Percentiles rank a stretch among this genome's conserved stretches.
Conservation (phyloP, 2,329 filamentous ascomycete genomes). For the Rhynchosporium agropyri region DNA sequence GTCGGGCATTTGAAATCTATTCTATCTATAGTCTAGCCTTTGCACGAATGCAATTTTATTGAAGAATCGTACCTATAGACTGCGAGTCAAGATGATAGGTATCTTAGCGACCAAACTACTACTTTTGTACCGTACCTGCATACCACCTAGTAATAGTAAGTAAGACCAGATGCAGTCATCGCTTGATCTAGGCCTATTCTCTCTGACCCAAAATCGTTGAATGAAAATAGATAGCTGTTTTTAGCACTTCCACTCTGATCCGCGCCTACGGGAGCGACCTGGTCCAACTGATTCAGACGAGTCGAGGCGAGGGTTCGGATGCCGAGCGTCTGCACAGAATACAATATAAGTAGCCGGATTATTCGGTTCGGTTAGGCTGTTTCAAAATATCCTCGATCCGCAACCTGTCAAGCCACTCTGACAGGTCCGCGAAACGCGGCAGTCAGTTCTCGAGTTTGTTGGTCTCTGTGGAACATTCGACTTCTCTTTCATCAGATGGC, state of each 20-base stretch:
- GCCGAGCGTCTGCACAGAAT: conserved; percentile 14
- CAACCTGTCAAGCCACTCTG: conserved; percentile 17
- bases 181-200: conserved; percentile 7
- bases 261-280: conserved; percentile 13
- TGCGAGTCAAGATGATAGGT: background rate
- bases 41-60: background rate
- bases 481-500: background rate
- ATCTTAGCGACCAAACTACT: background rate
- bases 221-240: background rate
- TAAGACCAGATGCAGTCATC: conserved; percentile 8
- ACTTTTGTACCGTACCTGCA: background rate
- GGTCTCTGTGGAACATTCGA: background rate
- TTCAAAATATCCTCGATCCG: conserved; percentile 23
- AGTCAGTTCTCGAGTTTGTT: background rate
- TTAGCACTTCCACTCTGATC: conserved; percentile 3
- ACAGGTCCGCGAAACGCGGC: conserved; percentile 24
- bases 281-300: conserved; percentile 1
- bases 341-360: background rate
- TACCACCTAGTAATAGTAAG: background rate
- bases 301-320: background rate
- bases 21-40: no score
- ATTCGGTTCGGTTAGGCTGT: conserved; percentile 4
- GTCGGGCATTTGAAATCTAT: background rate
- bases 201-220: conserved; percentile 1
- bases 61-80: conserved; percentile 4